Conservation (phyloP, 2,329 filamentous ascomycete species). For the Ampelomyces quisqualis region DNA sequence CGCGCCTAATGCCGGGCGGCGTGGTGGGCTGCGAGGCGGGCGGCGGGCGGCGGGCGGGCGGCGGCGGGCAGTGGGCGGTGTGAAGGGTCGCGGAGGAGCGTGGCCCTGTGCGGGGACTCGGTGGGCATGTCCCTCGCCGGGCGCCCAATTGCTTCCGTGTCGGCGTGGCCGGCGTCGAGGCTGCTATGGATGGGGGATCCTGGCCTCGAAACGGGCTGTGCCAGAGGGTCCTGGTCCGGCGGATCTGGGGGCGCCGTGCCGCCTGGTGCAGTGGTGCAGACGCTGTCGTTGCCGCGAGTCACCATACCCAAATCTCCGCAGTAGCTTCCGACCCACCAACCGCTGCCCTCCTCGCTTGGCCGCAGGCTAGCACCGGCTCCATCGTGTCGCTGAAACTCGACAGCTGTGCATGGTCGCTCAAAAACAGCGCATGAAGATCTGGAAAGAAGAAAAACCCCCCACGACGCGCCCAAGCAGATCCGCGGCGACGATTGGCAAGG, state of each 20-base stretch:
- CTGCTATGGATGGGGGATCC: constrained; percentile 33
- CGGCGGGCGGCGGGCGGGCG: no score
- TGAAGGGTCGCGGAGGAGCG: constrained; percentile 16
- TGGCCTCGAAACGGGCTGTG: constrained; percentile 23
- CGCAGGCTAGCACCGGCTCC: neutral
- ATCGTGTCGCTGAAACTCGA: no score
- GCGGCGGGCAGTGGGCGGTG: constrained; percentile 16
- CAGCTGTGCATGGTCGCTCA: no score
- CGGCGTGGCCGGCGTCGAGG: constrained; percentile 22
- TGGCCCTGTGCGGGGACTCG: constrained; percentile 15
- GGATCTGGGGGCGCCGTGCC: constrained; percentile 8
- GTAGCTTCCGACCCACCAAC: constrained; percentile 9
- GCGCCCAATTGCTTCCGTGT: constrained; percentile 7
- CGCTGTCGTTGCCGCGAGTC: constrained; percentile 7
- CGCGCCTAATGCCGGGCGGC: constrained; percentile 4
- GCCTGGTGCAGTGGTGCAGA: constrained; percentile 11
- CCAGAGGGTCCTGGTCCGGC: constrained; percentile 18
- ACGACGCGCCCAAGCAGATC: no score
- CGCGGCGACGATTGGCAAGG: no score
- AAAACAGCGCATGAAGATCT: no score
- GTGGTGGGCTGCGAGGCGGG: neutral
- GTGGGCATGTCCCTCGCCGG: constrained; percentile 25
- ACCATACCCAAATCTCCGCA: constrained; percentile 7
- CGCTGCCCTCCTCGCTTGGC: constrained; percentile 6
- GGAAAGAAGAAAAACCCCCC: no score